Evolutionary conservation across 345 rosid genomes (phyloP), one percentile per base, ranked within the genome.

Genomic region (Eucalyptus sp.): DNA sequence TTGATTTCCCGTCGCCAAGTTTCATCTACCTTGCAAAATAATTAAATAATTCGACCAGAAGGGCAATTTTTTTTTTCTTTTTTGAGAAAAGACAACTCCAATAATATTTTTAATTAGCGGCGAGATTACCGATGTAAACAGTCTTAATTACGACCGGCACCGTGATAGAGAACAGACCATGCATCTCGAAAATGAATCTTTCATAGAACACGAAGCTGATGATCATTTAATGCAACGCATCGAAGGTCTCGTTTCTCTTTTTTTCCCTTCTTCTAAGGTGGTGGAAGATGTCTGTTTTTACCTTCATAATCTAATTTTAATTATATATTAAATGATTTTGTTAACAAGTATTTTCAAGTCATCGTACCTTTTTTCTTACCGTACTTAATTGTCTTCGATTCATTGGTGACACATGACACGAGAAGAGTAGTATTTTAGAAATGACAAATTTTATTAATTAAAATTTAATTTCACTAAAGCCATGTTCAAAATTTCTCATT

Each of bases 281-380:
- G 89, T 88, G 91, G 49, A 92, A 93, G 95, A 94, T 94, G 95
- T 94, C 94, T 94, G 96, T 94, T 92, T 92, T 89, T 41, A 91
- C 81, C 87, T 86, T 50, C n/a, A 24, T 92, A 89, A 88, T 90
- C 87, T 90, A 89, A 76, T 76, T 76, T 25, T 41, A 20, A 20
- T 68, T 68, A 31, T 31, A 16, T 8, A 68, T 31, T 0, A 5
- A 41, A 76, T 2, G 29, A 43, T 68, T 0, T 33, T 71, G 4
- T 71, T 37, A 64, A 64, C 11, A 3, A 7, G 0, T 64, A 5
- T 2, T 62, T 15, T 6, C 1, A 13, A 62, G 9, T n/a, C 1
- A 64, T 64, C 3, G 11, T n/a, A 62, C 7, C 6, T 6, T 56
- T 24, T 29, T 56, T 56, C 10, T 24, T 10, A 56, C 15, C 22